Conservation (phyloP, 164 flowering plant genomes). For the Vitis amurensis region DNA sequence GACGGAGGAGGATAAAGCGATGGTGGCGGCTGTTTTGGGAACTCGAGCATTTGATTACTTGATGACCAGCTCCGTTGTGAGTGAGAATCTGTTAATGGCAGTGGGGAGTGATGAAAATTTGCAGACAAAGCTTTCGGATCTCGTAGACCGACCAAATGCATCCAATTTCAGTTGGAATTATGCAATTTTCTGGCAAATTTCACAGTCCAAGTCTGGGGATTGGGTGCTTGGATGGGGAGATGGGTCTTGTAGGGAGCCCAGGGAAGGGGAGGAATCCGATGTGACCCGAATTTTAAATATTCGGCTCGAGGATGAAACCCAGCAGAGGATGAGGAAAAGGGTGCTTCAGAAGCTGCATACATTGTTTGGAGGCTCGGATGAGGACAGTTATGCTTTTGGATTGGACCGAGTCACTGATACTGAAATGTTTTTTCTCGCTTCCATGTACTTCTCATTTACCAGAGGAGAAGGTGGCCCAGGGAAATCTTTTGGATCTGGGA, state of each 20-base stretch:
- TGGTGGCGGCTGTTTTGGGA: constrained; percentile 69
- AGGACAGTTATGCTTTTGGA: constrained; percentile 74
- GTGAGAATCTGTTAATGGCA: constrained; percentile 52
- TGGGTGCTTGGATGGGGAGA: constrained; percentile 92
- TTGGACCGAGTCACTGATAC: constrained; percentile 85
- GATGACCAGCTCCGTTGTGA: constrained; percentile 47
- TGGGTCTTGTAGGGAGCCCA: constrained; percentile 90
- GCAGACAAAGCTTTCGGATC: constrained; percentile 84
- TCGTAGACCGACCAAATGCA: constrained; percentile 67
- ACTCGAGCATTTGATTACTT: constrained; percentile 68
- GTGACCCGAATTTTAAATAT: constrained; percentile 27
- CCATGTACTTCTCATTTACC: constrained; percentile 95
- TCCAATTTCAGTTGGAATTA: constrained; percentile 87
- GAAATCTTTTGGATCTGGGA: constrained; percentile 61
- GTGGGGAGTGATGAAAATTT: constrained; percentile 58
- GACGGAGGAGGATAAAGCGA: constrained; percentile 71
- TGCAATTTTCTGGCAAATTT: constrained; percentile 90
- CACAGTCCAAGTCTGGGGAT: constrained; percentile 70
- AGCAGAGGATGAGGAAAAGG: constrained; percentile 81
- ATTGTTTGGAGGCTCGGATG: constrained; percentile 79
- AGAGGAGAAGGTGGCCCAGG: constrained; percentile 91
- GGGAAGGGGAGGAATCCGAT: constrained; percentile 69
- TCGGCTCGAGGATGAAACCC: constrained; percentile 55
- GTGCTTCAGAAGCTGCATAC: constrained; percentile 81
- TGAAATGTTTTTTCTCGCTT: constrained; percentile 91